Evolutionary conservation across 2,329 filamentous ascomycete genomes (phyloP), one percentile per base, ranked within the genome.

Genomic region (Xylariaceae sp.): DNA sequence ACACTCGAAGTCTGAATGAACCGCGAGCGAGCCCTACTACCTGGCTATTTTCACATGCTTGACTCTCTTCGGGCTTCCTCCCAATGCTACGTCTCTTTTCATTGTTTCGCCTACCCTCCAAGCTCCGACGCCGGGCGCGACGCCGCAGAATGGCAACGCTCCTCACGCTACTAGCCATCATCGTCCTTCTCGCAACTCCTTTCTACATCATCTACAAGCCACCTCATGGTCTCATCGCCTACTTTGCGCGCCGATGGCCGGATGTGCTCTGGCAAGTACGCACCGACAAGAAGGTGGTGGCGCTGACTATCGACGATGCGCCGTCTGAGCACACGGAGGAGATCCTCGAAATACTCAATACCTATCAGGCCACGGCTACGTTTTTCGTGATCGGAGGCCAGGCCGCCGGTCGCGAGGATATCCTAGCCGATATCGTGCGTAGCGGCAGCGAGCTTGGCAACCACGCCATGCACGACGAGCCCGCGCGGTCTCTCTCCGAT

Each of bases 311-410:
- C 64, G 91, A 96, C 73, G 91, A 96, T 71, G 87, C 85, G 26
- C 91, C 91, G 0, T 92, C 87, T 1, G 71, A 79, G 41, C 78
- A 88, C 68, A 95, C 91, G 1, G 66, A 71, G 42, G 81, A 85
- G 52, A 91, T 96, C 55, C 73, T 91, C 51, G 72, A 82, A 41
- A 72, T 89, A 0, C 76, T 96, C n/a, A 74, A 76, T 49, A 75
- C 76, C 21, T 78, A 89, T 65, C 77, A 80, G 53, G 89, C 86
- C 13, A 81, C 77, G 18, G 91, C 91, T 0, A 96, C 91, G 0
- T 94, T 95, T 69, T 96, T 96, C 70, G 79, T 95, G 30, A 95
- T 96, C 63, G 91, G 91, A 8, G 80, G 79, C 2, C 90, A 96
- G 72, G 84, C 89, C 9, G 61, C 74, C 0, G 81, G 79, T 1